These are phyloP conservation scores for Neurospora sublineolata DNA, from an alignment of 495 filamentous ascomycete species.

Conservation along the genomic window DNA sequence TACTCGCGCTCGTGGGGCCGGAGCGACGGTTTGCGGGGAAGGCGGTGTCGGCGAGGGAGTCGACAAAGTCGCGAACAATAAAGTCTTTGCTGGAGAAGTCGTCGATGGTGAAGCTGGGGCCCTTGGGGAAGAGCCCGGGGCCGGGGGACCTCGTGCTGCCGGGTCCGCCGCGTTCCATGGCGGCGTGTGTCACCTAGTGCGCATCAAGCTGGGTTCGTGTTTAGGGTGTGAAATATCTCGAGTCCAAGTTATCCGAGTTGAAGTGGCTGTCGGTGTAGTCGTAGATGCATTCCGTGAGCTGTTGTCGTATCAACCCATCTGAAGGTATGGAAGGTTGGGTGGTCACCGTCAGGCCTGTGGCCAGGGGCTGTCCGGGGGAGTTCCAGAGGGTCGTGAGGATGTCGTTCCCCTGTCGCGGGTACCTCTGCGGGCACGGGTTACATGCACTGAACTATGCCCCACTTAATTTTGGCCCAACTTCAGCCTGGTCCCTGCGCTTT, in stretches of 20 bases:
- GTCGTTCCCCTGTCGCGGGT: background rate
- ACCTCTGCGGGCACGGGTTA: background rate
- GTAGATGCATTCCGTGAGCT: background rate
- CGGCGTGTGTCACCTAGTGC: conserved; percentile 13
- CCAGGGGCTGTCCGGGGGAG: background rate
- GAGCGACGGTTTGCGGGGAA: conserved; percentile 67
- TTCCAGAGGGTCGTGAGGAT: background rate
- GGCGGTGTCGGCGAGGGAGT: conserved; percentile 77
- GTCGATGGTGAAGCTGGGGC: conserved; percentile 71
- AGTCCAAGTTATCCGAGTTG: background rate
- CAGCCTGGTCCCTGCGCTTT: background rate
- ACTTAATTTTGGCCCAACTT: background rate
- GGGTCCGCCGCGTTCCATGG: conserved; percentile 36
- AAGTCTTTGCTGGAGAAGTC: conserved; percentile 89
- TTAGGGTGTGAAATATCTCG: background rate
- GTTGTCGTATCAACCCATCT: background rate
- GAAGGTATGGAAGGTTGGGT: background rate
- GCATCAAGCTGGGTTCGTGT: conserved; percentile 1
- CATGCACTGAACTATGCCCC: background rate
- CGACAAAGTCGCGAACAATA: conserved; percentile 95
- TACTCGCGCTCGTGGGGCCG: conserved; percentile 45
- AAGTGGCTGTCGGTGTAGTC: background rate
- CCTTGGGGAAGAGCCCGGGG: conserved; percentile 64
- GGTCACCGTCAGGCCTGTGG: background rate
- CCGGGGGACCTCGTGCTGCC: conserved; percentile 52